Evolutionary conservation across 2,329 filamentous ascomycete species (phyloP), one percentile per base, ranked within the genome.

Genomic region (Phialophora verrucosa): DNA sequence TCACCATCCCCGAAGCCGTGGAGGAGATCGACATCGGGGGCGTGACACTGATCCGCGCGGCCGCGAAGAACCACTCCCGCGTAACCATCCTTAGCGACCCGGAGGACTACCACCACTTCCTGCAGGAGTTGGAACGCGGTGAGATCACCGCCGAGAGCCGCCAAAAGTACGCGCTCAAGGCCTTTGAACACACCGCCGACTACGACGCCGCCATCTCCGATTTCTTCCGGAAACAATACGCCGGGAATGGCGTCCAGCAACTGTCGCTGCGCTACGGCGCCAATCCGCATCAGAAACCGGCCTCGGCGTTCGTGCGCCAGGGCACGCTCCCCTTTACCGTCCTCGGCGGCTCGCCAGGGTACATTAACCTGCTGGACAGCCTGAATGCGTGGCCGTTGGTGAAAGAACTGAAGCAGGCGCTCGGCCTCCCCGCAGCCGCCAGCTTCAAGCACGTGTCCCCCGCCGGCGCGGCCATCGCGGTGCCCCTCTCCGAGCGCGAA

Each of bases 371-470:
- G 58, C 87, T 99, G 57, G 95, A 99, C 80, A 92, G 92, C 59
- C 87, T 99, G 73, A 99, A 99, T 80, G 92, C 93, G 73, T 99
- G 95, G 95, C 91, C 92, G 6, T 83, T 99, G 67, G 95, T 99
- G 65, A 96, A 96, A 85, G 95, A 99, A 83, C 87, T 99, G 75
- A 96, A 93, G 84, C 84, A 90, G 73, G 92, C 94, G 25, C 88
- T 98, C 25, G 90, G 90, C 73, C 89, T 90, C 78, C 92, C 95
- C 38, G 95, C 95, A 62, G 95, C 95, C 32, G 94, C 95, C 70
- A 97, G 92, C 78, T 99, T 99, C 89, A 99, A 97, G 88, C 95
- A 99, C 78, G 95, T 98, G 69, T 99, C 95, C 10, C 95, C 95
- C 23, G 95, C 95, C 51, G 95, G 95, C 76, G 95, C 94, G 66